These are phyloP conservation scores for Rhodotorula graminis DNA, from an alignment of 768 basidiomycete genomes.

Conservation along the genomic window DNA sequence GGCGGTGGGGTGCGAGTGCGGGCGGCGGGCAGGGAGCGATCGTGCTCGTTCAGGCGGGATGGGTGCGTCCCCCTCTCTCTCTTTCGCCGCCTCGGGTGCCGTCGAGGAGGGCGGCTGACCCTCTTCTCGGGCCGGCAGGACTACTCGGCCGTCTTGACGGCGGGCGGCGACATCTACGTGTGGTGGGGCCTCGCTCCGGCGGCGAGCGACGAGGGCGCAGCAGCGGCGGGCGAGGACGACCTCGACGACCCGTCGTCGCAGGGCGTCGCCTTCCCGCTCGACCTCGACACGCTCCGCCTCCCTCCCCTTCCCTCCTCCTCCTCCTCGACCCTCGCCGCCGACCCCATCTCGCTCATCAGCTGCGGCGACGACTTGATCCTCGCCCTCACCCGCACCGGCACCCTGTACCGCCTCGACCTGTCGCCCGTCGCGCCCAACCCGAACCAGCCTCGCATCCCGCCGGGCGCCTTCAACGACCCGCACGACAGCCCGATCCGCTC, in stretches of 20 bases:
- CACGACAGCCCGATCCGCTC: slow-evolving; percentile 12
- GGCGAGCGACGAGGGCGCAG: background rate
- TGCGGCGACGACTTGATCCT: slow-evolving; percentile 67
- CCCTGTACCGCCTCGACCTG: slow-evolving; percentile 63
- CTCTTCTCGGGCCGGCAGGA: slow-evolving; percentile 52
- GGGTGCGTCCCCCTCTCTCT: slow-evolving; percentile 1
- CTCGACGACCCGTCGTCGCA: background rate
- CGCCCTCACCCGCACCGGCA: slow-evolving; percentile 73
- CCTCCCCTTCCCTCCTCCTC: slow-evolving; percentile 8
- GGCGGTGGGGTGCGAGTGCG: slow-evolving; percentile 11
- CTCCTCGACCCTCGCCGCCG: background rate
- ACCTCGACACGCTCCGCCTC: slow-evolving; percentile 25
- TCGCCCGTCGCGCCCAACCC: slow-evolving; percentile 29
- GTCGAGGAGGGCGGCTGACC: background rate
- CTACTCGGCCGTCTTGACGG: slow-evolving; percentile 69
- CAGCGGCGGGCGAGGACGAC: slow-evolving; percentile 1
- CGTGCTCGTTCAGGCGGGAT: slow-evolving; percentile 5
- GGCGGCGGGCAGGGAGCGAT: background rate
- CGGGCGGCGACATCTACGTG: slow-evolving; percentile 65
- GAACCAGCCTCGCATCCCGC: slow-evolving; percentile 42
- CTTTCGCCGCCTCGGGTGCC: too few species aligned
- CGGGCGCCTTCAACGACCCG: background rate
- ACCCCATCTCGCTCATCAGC: slow-evolving; percentile 70
- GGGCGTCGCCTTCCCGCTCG: slow-evolving; percentile 26
- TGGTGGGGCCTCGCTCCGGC: slow-evolving; percentile 54